These are phyloP conservation scores for Tetrapisispora phaffii DNA, from an alignment of 805 yeast genomes.

Conservation along the genomic window DNA sequence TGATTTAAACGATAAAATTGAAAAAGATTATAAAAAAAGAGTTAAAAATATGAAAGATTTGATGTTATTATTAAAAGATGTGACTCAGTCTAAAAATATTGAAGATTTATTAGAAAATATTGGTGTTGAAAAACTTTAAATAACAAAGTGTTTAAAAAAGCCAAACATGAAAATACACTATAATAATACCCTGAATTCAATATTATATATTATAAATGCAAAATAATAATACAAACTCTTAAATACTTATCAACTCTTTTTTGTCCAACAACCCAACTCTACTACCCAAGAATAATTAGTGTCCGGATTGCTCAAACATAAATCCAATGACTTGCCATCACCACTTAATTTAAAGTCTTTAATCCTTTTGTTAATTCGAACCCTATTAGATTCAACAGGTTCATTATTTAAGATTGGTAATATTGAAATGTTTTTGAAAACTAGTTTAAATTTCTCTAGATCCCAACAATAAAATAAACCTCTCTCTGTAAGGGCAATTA, in stretches of 20 bases:
- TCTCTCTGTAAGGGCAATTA: slow-evolving; percentile 48
- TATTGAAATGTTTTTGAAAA: slow-evolving; percentile 21
- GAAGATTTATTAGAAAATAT: slow-evolving; percentile 23
- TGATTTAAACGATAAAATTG: slow-evolving; percentile 6
- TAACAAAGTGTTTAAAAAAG: no score
- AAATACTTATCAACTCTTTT: neutral
- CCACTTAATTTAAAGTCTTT: slow-evolving; percentile 7
- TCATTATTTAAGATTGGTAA: slow-evolving; percentile 21
- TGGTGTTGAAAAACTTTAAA: slow-evolving; percentile 14
- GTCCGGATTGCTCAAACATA: slow-evolving; percentile 12
- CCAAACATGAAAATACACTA: neutral
- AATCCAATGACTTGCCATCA: slow-evolving; percentile 3
- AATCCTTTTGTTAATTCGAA: slow-evolving; percentile 22
- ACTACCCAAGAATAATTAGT: slow-evolving; percentile 15
- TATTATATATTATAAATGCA: neutral
- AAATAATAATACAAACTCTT: neutral
- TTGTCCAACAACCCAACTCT: slow-evolving; percentile 24
- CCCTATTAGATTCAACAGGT: slow-evolving; percentile 19
- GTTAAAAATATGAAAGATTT: slow-evolving; percentile 13
- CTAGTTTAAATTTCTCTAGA: slow-evolving; percentile 9
- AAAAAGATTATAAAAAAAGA: slow-evolving; percentile 13
- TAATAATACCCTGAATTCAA: neutral
- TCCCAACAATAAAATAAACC: slow-evolving; percentile 41
- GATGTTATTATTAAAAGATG: slow-evolving; percentile 18
- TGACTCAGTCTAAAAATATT: slow-evolving; percentile 17